These are phyloP conservation scores for Candida albicans DNA, from an alignment of 1,139 yeast species.

Conservation along the genomic window DNA sequence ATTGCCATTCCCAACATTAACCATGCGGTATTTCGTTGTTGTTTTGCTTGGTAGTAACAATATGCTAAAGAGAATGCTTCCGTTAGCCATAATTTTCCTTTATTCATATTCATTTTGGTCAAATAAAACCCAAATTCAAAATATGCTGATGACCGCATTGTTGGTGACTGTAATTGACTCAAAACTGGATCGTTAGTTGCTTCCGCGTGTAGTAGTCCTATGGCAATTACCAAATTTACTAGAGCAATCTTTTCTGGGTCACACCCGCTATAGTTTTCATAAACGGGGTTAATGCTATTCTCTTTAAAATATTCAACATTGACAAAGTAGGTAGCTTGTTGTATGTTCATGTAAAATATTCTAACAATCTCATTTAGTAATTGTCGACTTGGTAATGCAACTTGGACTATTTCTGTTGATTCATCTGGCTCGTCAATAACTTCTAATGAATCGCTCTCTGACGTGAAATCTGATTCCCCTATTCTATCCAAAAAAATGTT, in stretches of 20 bases:
- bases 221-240: conserved; percentile 12
- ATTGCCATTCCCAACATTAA: conserved; percentile 15
- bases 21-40: conserved; percentile 44
- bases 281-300: conserved; percentile 10
- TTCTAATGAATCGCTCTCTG: conserved; percentile 8
- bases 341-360: conserved; percentile 9
- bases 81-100: conserved; percentile 35
- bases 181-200: conserved; percentile 11
- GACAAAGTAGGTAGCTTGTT: conserved; percentile 13
- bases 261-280: conserved; percentile 8
- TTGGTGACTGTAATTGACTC: conserved; percentile 6
- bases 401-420: conserved; percentile 9
- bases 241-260: conserved; percentile 13
- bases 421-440: conserved; percentile 12
- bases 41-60: conserved; percentile 36
- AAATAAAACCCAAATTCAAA: conserved; percentile 14
- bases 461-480: conserved; percentile 13
- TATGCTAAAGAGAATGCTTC: conserved; percentile 37
- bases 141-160: conserved; percentile 13
- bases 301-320: conserved; percentile 10
- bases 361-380: conserved; percentile 5
- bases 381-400: conserved; percentile 12
- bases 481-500: conserved; percentile 18
- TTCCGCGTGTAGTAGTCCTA: conserved; percentile 16
- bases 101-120: conserved; percentile 11